Conservation (phyloP, 306 rosid genomes). For the Vigna unguiculata region DNA sequence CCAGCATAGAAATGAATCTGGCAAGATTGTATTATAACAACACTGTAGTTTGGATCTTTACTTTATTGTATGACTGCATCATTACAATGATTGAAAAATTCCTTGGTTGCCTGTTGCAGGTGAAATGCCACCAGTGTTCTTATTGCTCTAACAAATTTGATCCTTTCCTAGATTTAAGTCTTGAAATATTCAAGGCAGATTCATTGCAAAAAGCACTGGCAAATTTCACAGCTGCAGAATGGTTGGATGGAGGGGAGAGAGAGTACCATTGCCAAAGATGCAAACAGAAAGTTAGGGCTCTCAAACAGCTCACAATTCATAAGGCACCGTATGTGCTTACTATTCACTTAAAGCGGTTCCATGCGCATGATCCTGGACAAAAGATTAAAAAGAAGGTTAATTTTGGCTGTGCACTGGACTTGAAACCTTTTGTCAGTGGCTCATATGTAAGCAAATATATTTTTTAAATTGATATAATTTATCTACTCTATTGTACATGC, state of each 20-base stretch:
- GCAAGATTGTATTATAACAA: no score
- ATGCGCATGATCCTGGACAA: constrained; percentile 72
- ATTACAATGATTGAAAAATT: background rate
- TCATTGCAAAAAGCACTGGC: constrained; percentile 82
- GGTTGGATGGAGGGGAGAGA: constrained; percentile 92
- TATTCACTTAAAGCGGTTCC: constrained; percentile 88
- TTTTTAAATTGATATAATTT: background rate
- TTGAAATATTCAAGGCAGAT: constrained; percentile 89
- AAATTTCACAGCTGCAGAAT: constrained; percentile 84
- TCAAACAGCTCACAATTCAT: constrained; percentile 84
- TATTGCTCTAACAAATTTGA: constrained; percentile 85
- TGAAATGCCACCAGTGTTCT: constrained; percentile 87
- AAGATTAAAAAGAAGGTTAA: constrained; percentile 87
- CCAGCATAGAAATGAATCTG: background rate
- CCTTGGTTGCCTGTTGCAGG: constrained; percentile 61
- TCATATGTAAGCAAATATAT: constrained; percentile 62
- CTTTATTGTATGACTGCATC: background rate
- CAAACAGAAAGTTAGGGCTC: constrained; percentile 95
- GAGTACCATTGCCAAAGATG: constrained; percentile 91
- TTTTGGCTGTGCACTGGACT: constrained; percentile 72
- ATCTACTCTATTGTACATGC: background rate
- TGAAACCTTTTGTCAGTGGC: constrained; percentile 89
- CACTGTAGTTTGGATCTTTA: no score
- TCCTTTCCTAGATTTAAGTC: constrained; percentile 95
- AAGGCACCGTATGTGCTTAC: constrained; percentile 93